These are phyloP conservation scores for Phytophthora crassamura DNA, from an alignment of 352 stramenopile genomes.

Conservation along the genomic window DNA sequence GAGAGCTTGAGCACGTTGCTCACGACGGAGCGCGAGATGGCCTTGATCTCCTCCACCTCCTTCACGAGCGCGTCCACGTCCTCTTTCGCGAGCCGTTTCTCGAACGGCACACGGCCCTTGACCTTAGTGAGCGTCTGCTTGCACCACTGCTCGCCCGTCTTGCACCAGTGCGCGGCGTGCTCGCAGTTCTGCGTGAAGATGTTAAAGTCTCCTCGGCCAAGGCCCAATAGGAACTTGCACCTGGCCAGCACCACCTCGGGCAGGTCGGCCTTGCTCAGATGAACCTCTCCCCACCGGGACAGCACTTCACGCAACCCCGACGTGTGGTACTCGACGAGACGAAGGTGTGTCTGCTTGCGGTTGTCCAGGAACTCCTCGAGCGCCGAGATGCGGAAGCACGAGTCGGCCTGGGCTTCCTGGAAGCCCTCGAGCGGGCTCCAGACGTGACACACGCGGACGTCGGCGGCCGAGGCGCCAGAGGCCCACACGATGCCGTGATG, in stretches of 20 bases:
- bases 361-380: conserved; percentile 85
- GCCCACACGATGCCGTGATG: conserved; percentile 89
- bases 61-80: conserved; percentile 76
- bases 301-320: conserved; percentile 79
- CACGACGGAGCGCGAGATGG: conserved; percentile 67
- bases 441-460: conserved; percentile 85
- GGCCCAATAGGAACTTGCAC: conserved; percentile 83
- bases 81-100: conserved; percentile 74
- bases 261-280: conserved; percentile 82
- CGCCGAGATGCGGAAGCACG: conserved; percentile 87
- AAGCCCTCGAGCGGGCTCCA: conserved; percentile 84
- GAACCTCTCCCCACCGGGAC: conserved; percentile 87
- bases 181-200: conserved; percentile 91
- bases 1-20: conserved; percentile 73
- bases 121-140: conserved; percentile 86
- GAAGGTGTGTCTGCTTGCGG: conserved; percentile 63
- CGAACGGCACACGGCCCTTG: conserved; percentile 78
- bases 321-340: conserved; percentile 89
- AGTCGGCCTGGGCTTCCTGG: conserved; percentile 81
- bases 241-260: conserved; percentile 83
- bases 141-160: conserved; percentile 91
- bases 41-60: conserved; percentile 83
- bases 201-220: conserved; percentile 86
- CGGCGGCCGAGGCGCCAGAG: conserved; percentile 62
- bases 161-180: conserved; percentile 89